Evolutionary conservation across 2,329 filamentous ascomycete species (phyloP).

Genomic region (Alternaria viburni): DNA sequence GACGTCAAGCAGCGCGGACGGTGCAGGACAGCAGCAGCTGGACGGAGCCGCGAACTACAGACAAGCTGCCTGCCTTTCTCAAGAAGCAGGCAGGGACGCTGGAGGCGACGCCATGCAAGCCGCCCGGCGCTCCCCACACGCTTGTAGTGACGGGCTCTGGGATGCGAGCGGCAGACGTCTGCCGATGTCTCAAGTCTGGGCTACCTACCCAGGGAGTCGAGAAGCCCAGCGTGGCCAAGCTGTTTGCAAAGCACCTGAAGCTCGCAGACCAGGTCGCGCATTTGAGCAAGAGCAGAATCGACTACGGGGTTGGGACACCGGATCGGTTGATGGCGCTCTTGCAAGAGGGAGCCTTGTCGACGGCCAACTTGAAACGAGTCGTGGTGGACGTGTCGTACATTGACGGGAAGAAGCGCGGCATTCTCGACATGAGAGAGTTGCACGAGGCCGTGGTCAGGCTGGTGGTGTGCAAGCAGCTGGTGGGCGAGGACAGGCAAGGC

Average conservation of each 20-base stretch:
- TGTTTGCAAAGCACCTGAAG: slow-evolving; percentile 99
- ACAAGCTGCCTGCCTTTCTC: slow-evolving; percentile 79
- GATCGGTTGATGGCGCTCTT: slow-evolving; percentile 81
- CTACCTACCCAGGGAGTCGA: slow-evolving; percentile 57
- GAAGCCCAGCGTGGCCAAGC: slow-evolving; percentile 79
- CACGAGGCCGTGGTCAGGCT: slow-evolving; percentile 80
- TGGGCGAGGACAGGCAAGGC: slow-evolving; percentile 36
- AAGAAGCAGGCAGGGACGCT: slow-evolving; percentile 69
- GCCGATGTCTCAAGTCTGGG: slow-evolving; percentile 75
- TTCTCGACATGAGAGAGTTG: slow-evolving; percentile 95
- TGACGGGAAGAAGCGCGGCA: slow-evolving; percentile 90
- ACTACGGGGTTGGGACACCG: slow-evolving; percentile 90
- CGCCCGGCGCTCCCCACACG: slow-evolving; percentile 71
- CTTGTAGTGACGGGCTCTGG: slow-evolving; percentile 86
- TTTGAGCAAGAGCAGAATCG: slow-evolving; percentile 72
- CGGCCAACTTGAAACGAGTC: slow-evolving; percentile 75
- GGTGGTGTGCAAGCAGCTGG: slow-evolving; percentile 73
- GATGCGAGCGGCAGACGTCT: slow-evolving; percentile 81
- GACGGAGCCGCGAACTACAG: slow-evolving; percentile 68
- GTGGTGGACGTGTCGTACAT: slow-evolving; percentile 92
- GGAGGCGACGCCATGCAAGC: slow-evolving; percentile 67
- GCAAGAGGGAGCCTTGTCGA: slow-evolving; percentile 76
- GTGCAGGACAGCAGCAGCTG: slow-evolving; percentile 83
- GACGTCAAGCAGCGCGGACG: slow-evolving; percentile 63
- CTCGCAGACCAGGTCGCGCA: slow-evolving; percentile 82